phyloP scores from a whole-genome alignment of 495 filamentous ascomycete species.

The Bryoglossum gracile region DNA sequence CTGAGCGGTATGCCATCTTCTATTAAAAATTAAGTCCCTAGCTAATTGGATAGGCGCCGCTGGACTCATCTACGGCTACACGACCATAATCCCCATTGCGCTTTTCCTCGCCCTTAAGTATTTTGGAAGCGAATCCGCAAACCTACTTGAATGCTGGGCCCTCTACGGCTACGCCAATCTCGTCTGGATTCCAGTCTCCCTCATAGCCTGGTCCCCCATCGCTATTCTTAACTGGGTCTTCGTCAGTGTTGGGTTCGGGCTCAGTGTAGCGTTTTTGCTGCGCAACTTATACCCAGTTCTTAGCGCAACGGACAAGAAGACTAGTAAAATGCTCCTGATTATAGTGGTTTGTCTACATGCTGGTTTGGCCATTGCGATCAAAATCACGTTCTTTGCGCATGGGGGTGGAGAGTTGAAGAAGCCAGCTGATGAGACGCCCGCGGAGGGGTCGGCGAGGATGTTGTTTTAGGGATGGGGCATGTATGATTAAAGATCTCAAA shows the following conservation, averaged over 20 bases:
- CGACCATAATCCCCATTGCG: constrained; percentile 68
- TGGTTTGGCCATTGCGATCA: constrained; percentile 84
- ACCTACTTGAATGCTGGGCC: constrained; percentile 86
- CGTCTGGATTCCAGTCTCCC: constrained; percentile 91
- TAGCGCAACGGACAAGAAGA: constrained; percentile 84
- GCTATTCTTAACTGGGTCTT: constrained; percentile 87
- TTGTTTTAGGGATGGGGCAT: constrained; percentile 15
- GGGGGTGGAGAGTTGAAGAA: constrained; percentile 54
- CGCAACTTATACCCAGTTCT: constrained; percentile 91
- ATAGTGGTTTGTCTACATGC: constrained; percentile 80
- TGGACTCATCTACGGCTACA: constrained; percentile 91
- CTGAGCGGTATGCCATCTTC: constrained; percentile 49
- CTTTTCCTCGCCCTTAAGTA: constrained; percentile 88
- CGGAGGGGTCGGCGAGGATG: background rate
- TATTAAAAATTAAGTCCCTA: background rate
- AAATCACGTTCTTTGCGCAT: constrained; percentile 91
- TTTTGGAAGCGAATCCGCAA: constrained; percentile 85
- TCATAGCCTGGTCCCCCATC: constrained; percentile 82
- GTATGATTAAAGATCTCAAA: too few species aligned
- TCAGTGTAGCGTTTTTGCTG: constrained; percentile 80
- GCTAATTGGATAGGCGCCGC: constrained; percentile 56
- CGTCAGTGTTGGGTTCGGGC: constrained; percentile 80
- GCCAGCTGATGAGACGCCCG: constrained; percentile 25
- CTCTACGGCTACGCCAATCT: constrained; percentile 94
- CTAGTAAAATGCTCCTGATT: constrained; percentile 79